Evolutionary conservation across 2,329 filamentous ascomycete species (phyloP).

Genomic region (Aspergillus transmontanensis): DNA sequence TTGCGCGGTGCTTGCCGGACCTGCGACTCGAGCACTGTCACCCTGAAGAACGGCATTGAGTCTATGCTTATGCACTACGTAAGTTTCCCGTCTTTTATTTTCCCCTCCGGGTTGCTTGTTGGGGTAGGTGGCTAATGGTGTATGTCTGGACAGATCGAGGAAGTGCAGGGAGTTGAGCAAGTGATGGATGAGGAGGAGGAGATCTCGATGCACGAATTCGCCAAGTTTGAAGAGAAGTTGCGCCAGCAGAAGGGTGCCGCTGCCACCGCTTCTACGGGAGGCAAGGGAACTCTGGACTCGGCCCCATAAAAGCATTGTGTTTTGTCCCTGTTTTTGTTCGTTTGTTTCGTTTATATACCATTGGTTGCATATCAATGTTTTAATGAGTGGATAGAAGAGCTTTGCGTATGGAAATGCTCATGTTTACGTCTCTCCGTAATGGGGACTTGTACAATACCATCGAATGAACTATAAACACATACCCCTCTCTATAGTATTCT

Average conservation of each 20-base stretch:
- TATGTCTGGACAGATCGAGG: conserved; percentile 70
- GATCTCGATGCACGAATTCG: conserved; percentile 82
- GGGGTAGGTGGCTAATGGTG: conserved; percentile 22
- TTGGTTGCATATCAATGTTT: conserved; percentile 3
- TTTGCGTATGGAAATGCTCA: not conserved
- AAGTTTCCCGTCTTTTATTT: conserved; percentile 44
- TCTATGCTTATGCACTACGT: conserved; percentile 97
- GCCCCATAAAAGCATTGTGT: conserved; percentile 32
- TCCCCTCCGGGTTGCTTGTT: not conserved
- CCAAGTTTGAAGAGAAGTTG: conserved; percentile 88
- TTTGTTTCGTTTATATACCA: conserved; percentile 8
- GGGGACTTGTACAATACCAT: conserved; percentile 4
- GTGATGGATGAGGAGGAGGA: conserved; percentile 91
- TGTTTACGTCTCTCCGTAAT: not conserved
- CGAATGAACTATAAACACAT: not conserved
- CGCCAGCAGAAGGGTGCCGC: conserved; percentile 58
- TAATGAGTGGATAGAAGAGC: conserved; percentile 8
- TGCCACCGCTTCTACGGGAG: conserved; percentile 52
- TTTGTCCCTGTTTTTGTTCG: not conserved
- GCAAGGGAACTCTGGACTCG: conserved; percentile 57
- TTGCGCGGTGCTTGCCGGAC: conserved; percentile 90
- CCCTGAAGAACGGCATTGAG: conserved; percentile 96
- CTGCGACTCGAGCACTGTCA: conserved; percentile 95
- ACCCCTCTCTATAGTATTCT: not conserved
- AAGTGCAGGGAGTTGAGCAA: conserved; percentile 90